These are phyloP conservation scores for Botrytis porri DNA, from an alignment of 2,329 filamentous ascomycete genomes.

Conservation along the genomic window DNA sequence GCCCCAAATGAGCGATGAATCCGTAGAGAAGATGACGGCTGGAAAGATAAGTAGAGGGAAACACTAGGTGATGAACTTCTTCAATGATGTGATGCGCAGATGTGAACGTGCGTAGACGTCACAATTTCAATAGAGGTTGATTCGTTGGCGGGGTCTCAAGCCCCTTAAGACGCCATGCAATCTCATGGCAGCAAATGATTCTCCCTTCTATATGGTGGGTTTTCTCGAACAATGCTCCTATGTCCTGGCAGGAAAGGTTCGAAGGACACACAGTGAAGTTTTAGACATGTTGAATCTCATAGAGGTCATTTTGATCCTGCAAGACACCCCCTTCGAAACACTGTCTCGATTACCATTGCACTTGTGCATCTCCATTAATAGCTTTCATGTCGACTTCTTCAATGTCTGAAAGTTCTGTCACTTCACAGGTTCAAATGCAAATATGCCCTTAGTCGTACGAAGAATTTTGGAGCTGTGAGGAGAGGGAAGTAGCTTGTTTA, in stretches of 20 bases:
- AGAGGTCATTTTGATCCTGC: background rate
- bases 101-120: slow-evolving; percentile 5
- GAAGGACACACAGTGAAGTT: slow-evolving; percentile 1
- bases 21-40: background rate
- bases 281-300: background rate
- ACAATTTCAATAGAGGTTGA: background rate
- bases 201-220: background rate
- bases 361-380: background rate
- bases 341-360: background rate
- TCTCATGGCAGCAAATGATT: slow-evolving; percentile 9
- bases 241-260: background rate
- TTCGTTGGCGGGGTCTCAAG: slow-evolving; percentile 17
- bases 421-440: background rate
- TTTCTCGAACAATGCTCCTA: background rate
- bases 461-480: background rate
- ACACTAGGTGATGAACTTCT: background rate
- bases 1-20: background rate
- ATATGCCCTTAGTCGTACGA: background rate
- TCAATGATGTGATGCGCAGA: background rate
- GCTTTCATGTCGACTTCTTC: background rate
- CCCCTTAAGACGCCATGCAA: slow-evolving; percentile 6
- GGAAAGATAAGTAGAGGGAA: background rate
- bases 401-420: background rate
- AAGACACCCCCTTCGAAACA: slow-evolving; percentile 8
- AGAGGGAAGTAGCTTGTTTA: background rate